Evolutionary conservation across 345 rosid species (phyloP).

Genomic region (Populus ilicifolia): DNA sequence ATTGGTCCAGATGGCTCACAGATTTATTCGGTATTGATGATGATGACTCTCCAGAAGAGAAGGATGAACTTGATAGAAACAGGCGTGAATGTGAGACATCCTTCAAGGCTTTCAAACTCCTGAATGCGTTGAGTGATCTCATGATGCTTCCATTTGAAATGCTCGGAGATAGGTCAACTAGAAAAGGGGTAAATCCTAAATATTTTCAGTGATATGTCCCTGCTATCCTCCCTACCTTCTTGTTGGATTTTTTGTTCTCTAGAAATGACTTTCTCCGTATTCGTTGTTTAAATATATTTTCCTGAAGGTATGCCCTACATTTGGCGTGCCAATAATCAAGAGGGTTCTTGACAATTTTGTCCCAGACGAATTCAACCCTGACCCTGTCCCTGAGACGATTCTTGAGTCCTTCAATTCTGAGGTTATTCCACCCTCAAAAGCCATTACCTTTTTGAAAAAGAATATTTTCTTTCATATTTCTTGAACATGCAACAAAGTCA

Average conservation of each 20-base stretch:
- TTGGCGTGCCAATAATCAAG: constrained; percentile 55
- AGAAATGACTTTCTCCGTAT: background rate
- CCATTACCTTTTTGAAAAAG: background rate
- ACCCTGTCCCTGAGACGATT: constrained; percentile 60
- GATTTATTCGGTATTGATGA: constrained; percentile 75
- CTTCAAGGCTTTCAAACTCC: constrained; percentile 70
- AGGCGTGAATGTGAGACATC: constrained; percentile 36
- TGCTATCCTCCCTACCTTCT: background rate
- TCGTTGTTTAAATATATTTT: constrained; percentile 1
- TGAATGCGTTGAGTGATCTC: constrained; percentile 81
- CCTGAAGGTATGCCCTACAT: constrained; percentile 71
- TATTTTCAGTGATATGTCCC: background rate
- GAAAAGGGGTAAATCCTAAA: constrained; percentile 62
- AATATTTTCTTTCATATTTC: background rate
- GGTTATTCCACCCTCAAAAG: constrained; percentile 40
- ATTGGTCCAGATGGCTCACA: constrained; percentile 94
- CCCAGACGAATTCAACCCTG: constrained; percentile 85
- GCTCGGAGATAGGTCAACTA: constrained; percentile 62
- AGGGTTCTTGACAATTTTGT: constrained; percentile 69
- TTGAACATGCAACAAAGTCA: background rate
- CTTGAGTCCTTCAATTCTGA: constrained; percentile 59
- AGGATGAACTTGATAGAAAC: constrained; percentile 25
- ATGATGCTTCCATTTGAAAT: constrained; percentile 95
- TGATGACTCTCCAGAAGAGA: constrained; percentile 35
- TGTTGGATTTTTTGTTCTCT: background rate